Evolutionary conservation across 495 filamentous ascomycete genomes (phyloP).

Genomic region (Penicillium coprophilum): DNA sequence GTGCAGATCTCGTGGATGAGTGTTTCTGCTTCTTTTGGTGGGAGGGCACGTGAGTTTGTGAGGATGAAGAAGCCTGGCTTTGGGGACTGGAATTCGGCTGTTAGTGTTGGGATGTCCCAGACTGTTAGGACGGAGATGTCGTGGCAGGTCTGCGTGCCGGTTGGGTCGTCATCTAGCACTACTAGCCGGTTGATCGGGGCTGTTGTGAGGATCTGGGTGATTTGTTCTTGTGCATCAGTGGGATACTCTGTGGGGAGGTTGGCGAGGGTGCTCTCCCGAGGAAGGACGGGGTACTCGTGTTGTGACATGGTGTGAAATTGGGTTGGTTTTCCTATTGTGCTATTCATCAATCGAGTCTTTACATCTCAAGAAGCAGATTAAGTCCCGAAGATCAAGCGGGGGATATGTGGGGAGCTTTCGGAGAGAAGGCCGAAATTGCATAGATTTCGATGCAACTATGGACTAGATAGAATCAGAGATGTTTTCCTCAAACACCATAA

Average conservation of each 20-base stretch:
- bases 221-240: slow-evolving; percentile 36
- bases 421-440: slow-evolving; percentile 28
- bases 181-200: slow-evolving; percentile 42
- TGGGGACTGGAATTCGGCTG: slow-evolving; percentile 37
- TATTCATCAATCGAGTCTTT: not conserved
- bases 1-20: slow-evolving; percentile 48
- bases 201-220: slow-evolving; percentile 34
- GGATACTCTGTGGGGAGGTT: slow-evolving; percentile 36
- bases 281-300: slow-evolving; percentile 29
- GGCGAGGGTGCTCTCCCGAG: slow-evolving; percentile 32
- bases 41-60: slow-evolving; percentile 55
- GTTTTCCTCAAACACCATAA: slow-evolving; percentile 13
- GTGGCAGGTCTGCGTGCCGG: slow-evolving; percentile 58
- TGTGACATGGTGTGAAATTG: slow-evolving; percentile 22
- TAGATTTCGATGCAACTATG: slow-evolving; percentile 21
- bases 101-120: slow-evolving; percentile 47
- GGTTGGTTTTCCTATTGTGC: not conserved
- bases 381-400: slow-evolving; percentile 18
- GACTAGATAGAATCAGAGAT: slow-evolving; percentile 20
- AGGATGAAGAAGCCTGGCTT: slow-evolving; percentile 54
- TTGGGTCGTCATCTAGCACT: slow-evolving; percentile 56
- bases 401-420: slow-evolving; percentile 8
- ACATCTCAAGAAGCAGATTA: not conserved
- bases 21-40: slow-evolving; percentile 38
- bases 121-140: slow-evolving; percentile 56